Evolutionary conservation across 495 filamentous ascomycete species (phyloP).

Genomic region (Stereocaulon alpinum): DNA sequence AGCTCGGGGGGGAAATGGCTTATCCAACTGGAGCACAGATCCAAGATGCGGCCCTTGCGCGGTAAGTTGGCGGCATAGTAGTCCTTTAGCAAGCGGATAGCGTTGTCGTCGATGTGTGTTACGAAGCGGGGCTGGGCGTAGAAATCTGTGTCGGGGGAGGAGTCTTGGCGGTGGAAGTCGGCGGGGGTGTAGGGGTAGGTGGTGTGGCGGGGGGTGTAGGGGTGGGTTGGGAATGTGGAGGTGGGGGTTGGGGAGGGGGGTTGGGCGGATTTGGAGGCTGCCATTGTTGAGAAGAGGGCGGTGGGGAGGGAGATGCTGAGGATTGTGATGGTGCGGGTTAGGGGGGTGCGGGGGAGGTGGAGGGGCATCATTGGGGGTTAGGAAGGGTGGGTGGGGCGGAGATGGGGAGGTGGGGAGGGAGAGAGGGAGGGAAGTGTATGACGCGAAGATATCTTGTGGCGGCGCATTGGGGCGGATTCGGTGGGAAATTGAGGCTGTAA

Average conservation of each 20-base stretch:
- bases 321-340: not conserved
- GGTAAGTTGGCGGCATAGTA: conserved; percentile 32
- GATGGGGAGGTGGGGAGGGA: not conserved
- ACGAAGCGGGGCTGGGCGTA: conserved; percentile 36
- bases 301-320: conserved; percentile 18
- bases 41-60: conserved; percentile 27
- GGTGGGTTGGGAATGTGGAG: conserved; percentile 7
- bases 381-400: not conserved
- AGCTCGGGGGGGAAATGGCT: conserved; percentile 30
- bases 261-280: conserved; percentile 1
- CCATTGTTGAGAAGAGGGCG: conserved; percentile 17
- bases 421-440: conserved; percentile 9
- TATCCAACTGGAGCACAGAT: conserved; percentile 37
- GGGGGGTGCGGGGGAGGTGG: not conserved
- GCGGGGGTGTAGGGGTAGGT: conserved; percentile 27
- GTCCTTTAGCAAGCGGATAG: conserved; percentile 27
- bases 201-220: conserved; percentile 20
- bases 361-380: conserved; percentile 4
- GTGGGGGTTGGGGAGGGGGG: not conserved
- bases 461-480: no score
- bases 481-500: no score
- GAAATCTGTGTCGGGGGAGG: conserved; percentile 29
- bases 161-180: conserved; percentile 30
- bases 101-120: conserved; percentile 38
- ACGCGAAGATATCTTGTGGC: conserved; percentile 1